Evolutionary conservation across 345 rosid species (phyloP), one percentile per base, ranked within the genome.

Genomic region (Streptanthus diversifolius): DNA sequence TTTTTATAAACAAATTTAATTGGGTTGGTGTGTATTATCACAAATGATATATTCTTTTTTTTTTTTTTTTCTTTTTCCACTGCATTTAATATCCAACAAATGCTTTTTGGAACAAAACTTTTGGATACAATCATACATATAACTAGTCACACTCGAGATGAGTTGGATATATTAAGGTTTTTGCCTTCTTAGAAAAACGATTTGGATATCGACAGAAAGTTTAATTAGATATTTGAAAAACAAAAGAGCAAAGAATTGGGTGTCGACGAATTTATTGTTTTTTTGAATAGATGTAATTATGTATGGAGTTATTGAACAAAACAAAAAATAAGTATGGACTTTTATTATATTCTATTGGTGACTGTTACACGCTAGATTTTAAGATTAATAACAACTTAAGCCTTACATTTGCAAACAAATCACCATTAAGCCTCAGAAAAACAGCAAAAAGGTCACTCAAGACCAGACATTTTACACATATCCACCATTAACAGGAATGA

Each of bases 401-500:
- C 65, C 35, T 56, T 55, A 55, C 61, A 55, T 18, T 5, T 56
- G 61, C 7, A 33, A 33, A 33, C 36, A 33, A 33, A 5, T 30
- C 33, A 30, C 5, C 33, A 30, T 4, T 60, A 59, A 37, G 9
- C 32, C 3, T 37, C 24, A 0, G 3, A 13, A 37, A 32, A 36
- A 39, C 0, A 39, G 3, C 5, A 33, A 32, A 40, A 32, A 59
- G 49, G 15, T 11, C 13, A 3, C 27, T 61, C 14, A 57, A 48
- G 45, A 65, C 37, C 55, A 30, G 11, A 33, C 25, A n/a, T 36
- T 48, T 68, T 61, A 68, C 18, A 36, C 66, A 53, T 54, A 79
- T 3, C 83, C 85, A 37, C 85, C 83, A 70, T 80, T 80, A 33
- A 83, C 82, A 5, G 82, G 78, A 61, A 83, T 75, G 25, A 75